phyloP scores from a whole-genome alignment of 108 stramenopile species.

The Craspedostauros australis region DNA sequence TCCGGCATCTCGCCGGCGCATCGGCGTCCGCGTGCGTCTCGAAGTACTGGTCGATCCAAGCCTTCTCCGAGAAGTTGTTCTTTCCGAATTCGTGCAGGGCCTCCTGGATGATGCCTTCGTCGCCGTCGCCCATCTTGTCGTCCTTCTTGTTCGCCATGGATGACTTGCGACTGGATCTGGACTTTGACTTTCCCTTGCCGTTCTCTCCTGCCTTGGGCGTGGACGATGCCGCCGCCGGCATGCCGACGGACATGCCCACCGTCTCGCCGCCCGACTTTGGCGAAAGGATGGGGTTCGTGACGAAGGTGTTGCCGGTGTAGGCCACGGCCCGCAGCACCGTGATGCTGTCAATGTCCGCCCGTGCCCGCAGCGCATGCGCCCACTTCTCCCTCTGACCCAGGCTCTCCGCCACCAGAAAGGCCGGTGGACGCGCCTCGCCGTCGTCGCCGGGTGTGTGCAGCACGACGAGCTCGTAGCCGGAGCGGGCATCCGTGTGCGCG shows the following conservation, averaged over 20 bases:
- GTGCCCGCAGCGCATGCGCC: constrained; percentile 52
- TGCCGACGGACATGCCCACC: constrained; percentile 1
- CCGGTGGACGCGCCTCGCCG: constrained; percentile 24
- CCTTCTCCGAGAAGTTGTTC: constrained; percentile 46
- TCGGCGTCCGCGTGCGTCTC: constrained; percentile 56
- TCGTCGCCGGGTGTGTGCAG: constrained; percentile 22
- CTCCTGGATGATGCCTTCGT: constrained; percentile 16
- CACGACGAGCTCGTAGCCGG: constrained; percentile 75
- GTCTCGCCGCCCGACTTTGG: constrained; percentile 6
- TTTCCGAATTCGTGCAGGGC: constrained; percentile 50
- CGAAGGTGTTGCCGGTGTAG: constrained; percentile 3
- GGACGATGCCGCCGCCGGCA: not conserved
- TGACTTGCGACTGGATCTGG: constrained; percentile 9
- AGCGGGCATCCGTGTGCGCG: constrained; percentile 65
- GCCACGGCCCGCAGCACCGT: constrained; percentile 27
- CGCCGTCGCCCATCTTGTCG: constrained; percentile 9
- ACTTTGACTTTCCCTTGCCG: constrained; percentile 10
- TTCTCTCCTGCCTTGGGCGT: constrained; percentile 11
- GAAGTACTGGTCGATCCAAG: constrained; percentile 69
- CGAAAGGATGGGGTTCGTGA: constrained; percentile 8
- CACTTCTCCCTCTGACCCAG: constrained; percentile 56
- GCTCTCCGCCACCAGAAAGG: constrained; percentile 61
- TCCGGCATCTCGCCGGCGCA: constrained; percentile 33
- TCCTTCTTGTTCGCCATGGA: constrained; percentile 9
- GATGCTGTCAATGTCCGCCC: constrained; percentile 30